These are phyloP conservation scores for Lentithecium fluviatile DNA, from an alignment of 495 filamentous ascomycete genomes.

Conservation along the genomic window DNA sequence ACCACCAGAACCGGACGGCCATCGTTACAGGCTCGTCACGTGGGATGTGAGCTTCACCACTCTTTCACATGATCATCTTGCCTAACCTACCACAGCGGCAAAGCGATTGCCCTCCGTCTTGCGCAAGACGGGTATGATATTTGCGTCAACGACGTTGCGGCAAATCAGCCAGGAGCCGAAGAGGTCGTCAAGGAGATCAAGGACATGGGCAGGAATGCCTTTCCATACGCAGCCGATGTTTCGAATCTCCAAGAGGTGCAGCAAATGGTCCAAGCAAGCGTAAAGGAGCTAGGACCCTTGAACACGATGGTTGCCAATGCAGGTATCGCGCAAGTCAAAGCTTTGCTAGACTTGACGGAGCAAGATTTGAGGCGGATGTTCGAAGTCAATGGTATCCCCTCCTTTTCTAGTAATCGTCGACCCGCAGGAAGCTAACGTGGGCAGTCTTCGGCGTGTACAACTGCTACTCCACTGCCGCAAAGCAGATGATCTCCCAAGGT, in stretches of 20 bases:
- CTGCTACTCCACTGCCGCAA: constrained; percentile 55
- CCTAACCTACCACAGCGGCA: constrained; percentile 44
- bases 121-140: constrained; percentile 60
- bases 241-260: constrained; percentile 51
- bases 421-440: neutral
- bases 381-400: constrained; percentile 47
- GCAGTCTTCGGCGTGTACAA: constrained; percentile 55
- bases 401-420: too few species aligned
- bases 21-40: constrained; percentile 60
- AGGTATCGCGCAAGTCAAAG: constrained; percentile 57
- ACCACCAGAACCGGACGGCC: constrained; percentile 41
- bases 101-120: constrained; percentile 59
- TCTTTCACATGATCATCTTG: neutral
- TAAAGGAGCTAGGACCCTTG: constrained; percentile 53
- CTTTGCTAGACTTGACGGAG: constrained; percentile 52
- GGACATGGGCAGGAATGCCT: constrained; percentile 46
- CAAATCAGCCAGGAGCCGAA: constrained; percentile 48
- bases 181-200: constrained; percentile 54
- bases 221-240: constrained; percentile 56
- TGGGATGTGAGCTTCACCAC: constrained; percentile 50
- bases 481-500: constrained; percentile 54
- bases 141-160: constrained; percentile 59
- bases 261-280: constrained; percentile 49
- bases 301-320: constrained; percentile 63
- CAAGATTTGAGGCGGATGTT: constrained; percentile 53